Percentiles rank a stretch among this genome's conserved stretches.
Evolutionary conservation across 305 asterid species (phyloP).

Genomic region (Solanum hybrid): DNA sequence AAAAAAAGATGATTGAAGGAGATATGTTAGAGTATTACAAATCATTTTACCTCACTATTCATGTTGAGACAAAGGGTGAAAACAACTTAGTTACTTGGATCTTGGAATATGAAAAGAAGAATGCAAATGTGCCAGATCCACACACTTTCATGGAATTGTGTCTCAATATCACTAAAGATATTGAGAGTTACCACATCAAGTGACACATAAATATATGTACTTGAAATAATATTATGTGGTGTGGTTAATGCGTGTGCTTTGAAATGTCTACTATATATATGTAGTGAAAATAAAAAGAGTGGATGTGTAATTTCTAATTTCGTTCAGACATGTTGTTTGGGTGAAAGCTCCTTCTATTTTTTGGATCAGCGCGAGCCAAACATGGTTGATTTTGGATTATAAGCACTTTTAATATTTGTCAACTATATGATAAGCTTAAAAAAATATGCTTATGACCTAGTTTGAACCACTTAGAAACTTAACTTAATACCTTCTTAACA

Average conservation of each 20-base stretch:
- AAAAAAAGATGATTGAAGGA: neutral
- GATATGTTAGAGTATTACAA: neutral
- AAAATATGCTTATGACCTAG: no score
- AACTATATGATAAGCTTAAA: no score
- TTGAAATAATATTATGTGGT: neutral
- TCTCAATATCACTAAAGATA: neutral
- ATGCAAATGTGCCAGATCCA: neutral
- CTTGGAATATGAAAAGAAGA: neutral
- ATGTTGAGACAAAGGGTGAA: neutral
- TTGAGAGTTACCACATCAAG: neutral
- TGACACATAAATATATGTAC: neutral
- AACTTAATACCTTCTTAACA: no score
- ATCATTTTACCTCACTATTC: neutral
- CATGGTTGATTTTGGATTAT: no score
- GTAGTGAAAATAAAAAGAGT: no score
- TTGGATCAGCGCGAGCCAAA: no score
- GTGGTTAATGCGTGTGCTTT: neutral
- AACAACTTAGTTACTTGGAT: neutral
- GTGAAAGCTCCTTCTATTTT: no score
- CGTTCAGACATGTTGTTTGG: no score
- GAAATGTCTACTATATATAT: neutral
- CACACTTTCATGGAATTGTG: neutral
- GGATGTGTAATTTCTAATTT: no score
- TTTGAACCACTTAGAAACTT: no score
- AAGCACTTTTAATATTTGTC: no score